phyloP scores from a whole-genome alignment of 116 monocot species.

The Trichopus zeylanicus region DNA sequence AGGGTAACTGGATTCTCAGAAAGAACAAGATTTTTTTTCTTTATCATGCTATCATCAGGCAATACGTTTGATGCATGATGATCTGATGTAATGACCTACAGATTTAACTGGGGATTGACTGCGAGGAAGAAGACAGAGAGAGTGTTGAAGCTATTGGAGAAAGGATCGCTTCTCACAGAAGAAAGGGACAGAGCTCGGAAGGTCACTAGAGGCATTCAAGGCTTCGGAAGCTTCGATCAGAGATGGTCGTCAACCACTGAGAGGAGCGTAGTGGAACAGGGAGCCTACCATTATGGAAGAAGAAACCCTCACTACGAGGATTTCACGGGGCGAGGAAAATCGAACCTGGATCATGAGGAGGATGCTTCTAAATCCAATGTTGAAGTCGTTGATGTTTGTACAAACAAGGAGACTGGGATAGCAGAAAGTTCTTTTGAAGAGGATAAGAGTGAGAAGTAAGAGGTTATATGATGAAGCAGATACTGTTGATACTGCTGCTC shows the following conservation, averaged over 20 bases:
- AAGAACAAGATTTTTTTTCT: constrained; percentile 1
- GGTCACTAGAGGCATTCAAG: constrained; percentile 57
- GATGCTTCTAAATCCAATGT: not conserved
- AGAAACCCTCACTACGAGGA: constrained; percentile 22
- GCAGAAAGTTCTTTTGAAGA: too few relatives aligned
- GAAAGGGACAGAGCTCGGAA: constrained; percentile 53
- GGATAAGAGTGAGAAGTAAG: not conserved
- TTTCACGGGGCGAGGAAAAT: not conserved
- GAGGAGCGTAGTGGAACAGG: not conserved
- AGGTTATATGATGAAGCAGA: not conserved
- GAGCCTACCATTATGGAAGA: constrained; percentile 8
- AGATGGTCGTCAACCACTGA: constrained; percentile 1
- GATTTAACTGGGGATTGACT: constrained; percentile 71
- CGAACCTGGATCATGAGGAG: too few relatives aligned
- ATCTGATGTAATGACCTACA: constrained; percentile 9
- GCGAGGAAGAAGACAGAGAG: constrained; percentile 67
- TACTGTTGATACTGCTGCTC: not conserved
- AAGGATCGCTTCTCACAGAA: constrained; percentile 47
- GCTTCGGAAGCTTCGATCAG: constrained; percentile 58
- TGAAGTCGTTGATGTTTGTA: not conserved
- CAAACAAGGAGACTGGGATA: too few relatives aligned
- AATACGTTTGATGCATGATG: too few relatives aligned
- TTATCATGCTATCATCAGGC: too few relatives aligned
- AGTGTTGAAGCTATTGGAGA: constrained; percentile 64
- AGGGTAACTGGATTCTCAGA: constrained; percentile 38